Conservation (phyloP, 108 stramenopile genomes). For the Discostella pseudostelligera region DNA sequence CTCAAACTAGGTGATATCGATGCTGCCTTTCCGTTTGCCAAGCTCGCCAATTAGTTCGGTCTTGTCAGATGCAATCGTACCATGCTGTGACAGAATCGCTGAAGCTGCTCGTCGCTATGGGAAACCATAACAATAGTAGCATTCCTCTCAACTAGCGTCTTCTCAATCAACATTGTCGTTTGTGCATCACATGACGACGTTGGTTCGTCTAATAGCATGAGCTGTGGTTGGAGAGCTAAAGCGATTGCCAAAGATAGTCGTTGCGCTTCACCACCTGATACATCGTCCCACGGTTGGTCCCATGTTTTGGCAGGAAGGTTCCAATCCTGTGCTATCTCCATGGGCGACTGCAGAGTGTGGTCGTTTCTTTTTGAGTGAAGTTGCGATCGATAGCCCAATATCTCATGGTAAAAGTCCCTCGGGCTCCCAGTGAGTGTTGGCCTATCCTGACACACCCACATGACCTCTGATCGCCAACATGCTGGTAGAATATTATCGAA, state of each 20-base stretch:
- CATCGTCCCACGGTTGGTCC: slow-evolving; percentile 28
- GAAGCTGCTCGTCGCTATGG: slow-evolving; percentile 26
- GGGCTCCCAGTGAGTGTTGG: slow-evolving; percentile 41
- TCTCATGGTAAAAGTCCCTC: slow-evolving; percentile 30
- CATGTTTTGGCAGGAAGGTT: slow-evolving; percentile 14
- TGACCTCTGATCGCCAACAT: slow-evolving; percentile 43
- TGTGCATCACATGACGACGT: slow-evolving; percentile 38
- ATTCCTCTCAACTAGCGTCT: slow-evolving; percentile 17
- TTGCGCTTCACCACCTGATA: slow-evolving; percentile 51
- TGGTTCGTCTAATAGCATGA: slow-evolving; percentile 50
- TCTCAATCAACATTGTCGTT: slow-evolving; percentile 37
- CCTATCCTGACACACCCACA: slow-evolving; percentile 52
- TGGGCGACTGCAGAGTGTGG: neutral
- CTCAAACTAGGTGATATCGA: too few relatives aligned
- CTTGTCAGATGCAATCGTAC: neutral
- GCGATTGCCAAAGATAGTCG: slow-evolving; percentile 49
- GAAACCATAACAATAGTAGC: slow-evolving; percentile 25
- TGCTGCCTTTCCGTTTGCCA: too few relatives aligned
- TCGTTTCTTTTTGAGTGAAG: slow-evolving; percentile 5
- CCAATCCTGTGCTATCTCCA: slow-evolving; percentile 32
- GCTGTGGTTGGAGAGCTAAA: slow-evolving; percentile 35
- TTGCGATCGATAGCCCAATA: slow-evolving; percentile 18
- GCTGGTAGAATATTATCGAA: slow-evolving; percentile 4
- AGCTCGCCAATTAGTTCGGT: neutral
- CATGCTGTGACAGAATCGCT: slow-evolving; percentile 21